phyloP scores from a whole-genome alignment of 768 basidiomycete species.

The Cystofilobasidium capitatum region DNA sequence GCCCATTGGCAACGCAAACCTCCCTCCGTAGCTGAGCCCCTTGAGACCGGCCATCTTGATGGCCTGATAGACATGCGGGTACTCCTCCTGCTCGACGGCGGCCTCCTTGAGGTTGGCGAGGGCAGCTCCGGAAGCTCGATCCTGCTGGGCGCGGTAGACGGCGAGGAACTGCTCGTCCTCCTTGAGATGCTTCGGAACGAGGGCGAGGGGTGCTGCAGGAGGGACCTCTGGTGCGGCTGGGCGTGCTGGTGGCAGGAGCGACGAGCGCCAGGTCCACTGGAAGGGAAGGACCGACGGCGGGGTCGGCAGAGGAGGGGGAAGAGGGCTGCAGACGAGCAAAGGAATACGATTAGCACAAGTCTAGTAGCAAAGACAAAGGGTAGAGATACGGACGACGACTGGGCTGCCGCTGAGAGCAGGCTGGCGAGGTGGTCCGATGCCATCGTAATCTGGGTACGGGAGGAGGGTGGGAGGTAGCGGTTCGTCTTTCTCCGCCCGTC shows the following conservation, averaged over 20 bases:
- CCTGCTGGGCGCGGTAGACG: constrained; percentile 1
- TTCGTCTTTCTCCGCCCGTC: too few species aligned
- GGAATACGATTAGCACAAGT: background rate
- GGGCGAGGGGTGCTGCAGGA: background rate
- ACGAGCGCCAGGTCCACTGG: background rate
- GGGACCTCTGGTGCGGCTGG: background rate
- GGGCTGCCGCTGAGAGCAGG: too few species aligned
- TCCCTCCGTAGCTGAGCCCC: constrained; percentile 62
- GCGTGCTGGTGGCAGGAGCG: background rate
- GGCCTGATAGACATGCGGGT: constrained; percentile 82
- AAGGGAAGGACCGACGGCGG: background rate
- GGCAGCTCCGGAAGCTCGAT: constrained; percentile 23
- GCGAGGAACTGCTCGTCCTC: background rate
- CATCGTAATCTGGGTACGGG: too few species aligned
- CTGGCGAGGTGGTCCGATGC: too few species aligned
- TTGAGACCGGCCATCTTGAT: constrained; percentile 44
- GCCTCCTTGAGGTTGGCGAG: constrained; percentile 29
- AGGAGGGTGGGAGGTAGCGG: too few species aligned
- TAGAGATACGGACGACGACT: too few species aligned
- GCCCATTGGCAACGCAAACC: constrained; percentile 72
- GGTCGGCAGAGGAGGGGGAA: background rate
- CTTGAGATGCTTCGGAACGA: background rate
- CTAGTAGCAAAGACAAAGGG: too few species aligned
- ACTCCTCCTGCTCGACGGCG: constrained; percentile 41
- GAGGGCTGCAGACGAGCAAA: background rate